Percentiles rank a stretch among this genome's conserved stretches.
phyloP scores from a whole-genome alignment of 495 filamentous ascomycete genomes.

The Cercophora sp. region DNA sequence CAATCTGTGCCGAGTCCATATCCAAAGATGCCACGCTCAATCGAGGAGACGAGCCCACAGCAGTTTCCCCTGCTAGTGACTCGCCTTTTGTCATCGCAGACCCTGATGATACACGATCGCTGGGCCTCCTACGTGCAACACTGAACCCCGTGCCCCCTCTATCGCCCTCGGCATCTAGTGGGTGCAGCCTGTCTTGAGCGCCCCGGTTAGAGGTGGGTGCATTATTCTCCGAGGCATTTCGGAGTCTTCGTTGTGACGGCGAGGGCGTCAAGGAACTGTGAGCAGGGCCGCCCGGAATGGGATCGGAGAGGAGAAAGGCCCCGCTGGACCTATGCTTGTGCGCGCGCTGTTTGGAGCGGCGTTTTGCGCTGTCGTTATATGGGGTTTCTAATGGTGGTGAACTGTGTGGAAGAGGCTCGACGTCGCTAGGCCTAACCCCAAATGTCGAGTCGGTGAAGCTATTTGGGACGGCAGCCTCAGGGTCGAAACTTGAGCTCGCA shows the following conservation, averaged over 20 bases:
- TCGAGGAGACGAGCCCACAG: constrained; percentile 18
- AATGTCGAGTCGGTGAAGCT: constrained; percentile 11
- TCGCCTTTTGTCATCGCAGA: constrained; percentile 17
- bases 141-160: not conserved
- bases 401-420: constrained; percentile 5
- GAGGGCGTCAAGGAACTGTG: constrained; percentile 2
- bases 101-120: constrained; percentile 11
- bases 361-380: constrained; percentile 17
- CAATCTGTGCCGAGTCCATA: constrained; percentile 77
- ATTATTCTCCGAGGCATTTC: constrained; percentile 14
- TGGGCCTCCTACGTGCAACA: not conserved
- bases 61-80: constrained; percentile 18
- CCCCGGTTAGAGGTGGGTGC: not conserved
- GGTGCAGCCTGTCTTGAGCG: constrained; percentile 10
- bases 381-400: constrained; percentile 16
- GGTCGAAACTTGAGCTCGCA: constrained; percentile 16
- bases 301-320: constrained; percentile 43
- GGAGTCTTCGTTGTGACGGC: constrained; percentile 14
- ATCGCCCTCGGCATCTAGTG: not conserved
- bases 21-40: constrained; percentile 43
- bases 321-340: constrained; percentile 42
- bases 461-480: constrained; percentile 23
- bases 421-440: constrained; percentile 20
- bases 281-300: constrained; percentile 17
- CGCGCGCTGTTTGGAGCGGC: constrained; percentile 27